A percentile compares a stretch with the other conserved stretches of the same genome.
Conservation (phyloP, 257 asterid species). For the Fraxinus quadrangulata region DNA sequence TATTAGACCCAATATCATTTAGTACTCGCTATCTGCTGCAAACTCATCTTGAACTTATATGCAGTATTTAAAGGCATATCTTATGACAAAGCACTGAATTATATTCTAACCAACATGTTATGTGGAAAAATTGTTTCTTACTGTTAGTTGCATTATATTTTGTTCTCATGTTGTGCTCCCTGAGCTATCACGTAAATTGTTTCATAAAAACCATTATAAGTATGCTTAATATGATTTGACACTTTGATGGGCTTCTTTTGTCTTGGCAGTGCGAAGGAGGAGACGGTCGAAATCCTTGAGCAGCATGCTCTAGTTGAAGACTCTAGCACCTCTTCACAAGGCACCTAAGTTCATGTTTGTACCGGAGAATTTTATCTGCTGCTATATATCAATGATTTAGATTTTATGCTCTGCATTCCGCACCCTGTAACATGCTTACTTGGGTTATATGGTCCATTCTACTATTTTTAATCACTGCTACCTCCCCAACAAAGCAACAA, state of each 20-base stretch:
- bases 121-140: background rate
- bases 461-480: background rate
- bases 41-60: background rate
- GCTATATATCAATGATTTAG: background rate
- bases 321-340: slow-evolving; percentile 27
- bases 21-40: background rate
- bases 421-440: background rate
- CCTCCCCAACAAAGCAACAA: background rate
- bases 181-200: background rate
- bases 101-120: background rate
- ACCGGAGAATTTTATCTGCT: background rate
- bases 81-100: background rate
- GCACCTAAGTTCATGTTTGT: background rate
- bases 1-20: background rate
- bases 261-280: slow-evolving; percentile 67
- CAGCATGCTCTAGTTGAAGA: slow-evolving; percentile 52
- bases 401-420: background rate
- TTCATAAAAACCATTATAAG: background rate
- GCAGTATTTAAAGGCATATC: background rate
- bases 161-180: background rate
- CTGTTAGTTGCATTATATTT: background rate
- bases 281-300: slow-evolving; percentile 58
- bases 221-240: background rate
- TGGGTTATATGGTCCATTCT: background rate
- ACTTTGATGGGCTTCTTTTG: background rate